A percentile compares a stretch with the other conserved stretches of the same genome.
Evolutionary conservation across 306 rosid genomes (phyloP).

Genomic region (Trifolium dubium): DNA sequence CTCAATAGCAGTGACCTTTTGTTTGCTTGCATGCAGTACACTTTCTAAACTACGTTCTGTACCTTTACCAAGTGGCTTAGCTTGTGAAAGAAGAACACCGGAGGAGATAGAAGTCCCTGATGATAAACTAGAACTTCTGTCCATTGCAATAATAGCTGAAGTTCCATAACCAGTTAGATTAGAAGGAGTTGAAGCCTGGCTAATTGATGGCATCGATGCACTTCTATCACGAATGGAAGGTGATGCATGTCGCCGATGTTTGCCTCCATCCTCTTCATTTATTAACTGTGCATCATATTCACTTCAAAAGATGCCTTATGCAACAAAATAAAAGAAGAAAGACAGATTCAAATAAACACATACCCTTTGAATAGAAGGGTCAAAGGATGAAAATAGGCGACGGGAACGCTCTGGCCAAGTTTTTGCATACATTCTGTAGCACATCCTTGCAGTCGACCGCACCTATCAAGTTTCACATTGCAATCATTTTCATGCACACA

Average conservation of each 20-base stretch:
- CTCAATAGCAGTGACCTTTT: constrained; percentile 96
- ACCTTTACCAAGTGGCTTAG: constrained; percentile 74
- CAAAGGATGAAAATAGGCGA: constrained; percentile 84
- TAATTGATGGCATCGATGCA: constrained; percentile 52
- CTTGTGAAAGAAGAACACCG: constrained; percentile 73
- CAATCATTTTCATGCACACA: constrained; percentile 25
- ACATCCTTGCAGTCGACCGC: constrained; percentile 94
- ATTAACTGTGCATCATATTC: constrained; percentile 64
- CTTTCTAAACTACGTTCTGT: constrained; percentile 93
- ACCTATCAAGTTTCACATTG: constrained; percentile 66
- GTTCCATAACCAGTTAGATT: constrained; percentile 95
- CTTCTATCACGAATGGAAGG: constrained; percentile 95
- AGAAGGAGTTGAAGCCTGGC: constrained; percentile 74
- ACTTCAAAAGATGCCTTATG: constrained; percentile 37
- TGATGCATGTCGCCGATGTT: constrained; percentile 88
- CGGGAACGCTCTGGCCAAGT: constrained; percentile 98
- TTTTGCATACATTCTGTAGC: constrained; percentile 95
- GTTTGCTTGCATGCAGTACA: constrained; percentile 94
- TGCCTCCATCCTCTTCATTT: constrained; percentile 98
- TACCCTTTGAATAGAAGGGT: constrained; percentile 98
- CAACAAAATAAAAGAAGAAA: constrained; percentile 31
- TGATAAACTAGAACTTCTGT: constrained; percentile 84
- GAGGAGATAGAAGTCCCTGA: constrained; percentile 81
- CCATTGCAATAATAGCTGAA: constrained; percentile 99
- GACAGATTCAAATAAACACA: constrained; percentile 39